Evolutionary conservation across 371 early-diverging fungal species (phyloP), one percentile per base, ranked within the genome.

Genomic region (Syncephalastrum monosporum): DNA sequence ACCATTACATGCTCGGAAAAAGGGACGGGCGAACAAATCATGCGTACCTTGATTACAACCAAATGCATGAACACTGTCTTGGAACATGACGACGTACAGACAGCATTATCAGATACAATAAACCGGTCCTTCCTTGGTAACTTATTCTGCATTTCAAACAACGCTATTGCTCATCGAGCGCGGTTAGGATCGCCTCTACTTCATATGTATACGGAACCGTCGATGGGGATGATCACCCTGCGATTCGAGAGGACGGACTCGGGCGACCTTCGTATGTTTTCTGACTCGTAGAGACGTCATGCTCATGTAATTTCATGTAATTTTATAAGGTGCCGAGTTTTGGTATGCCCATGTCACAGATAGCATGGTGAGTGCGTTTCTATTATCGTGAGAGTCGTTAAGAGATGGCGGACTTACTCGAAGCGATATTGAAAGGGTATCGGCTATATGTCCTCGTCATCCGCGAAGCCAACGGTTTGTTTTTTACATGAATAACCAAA

Each of bases 21-120:
- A 55, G 91, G 91, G 4, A 91, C 90, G 0, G 94, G 94, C 13
- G 94, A 93, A 63, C 92, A 92, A 57, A 89, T 94, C 15, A 83
- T 86, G 77, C 83, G 79, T 24, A 85, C 86, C 0, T 60, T 83
- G 59, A 66, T 94, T 19, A 91, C 91, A 0, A 72, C 65, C 23
- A 72, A 76, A 29, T 81, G 80, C 23, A 75, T 72, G 3, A 75
- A 77, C 2, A 52, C 69, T 4, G 33, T 82, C 0, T 24, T 52
- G 3, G 45, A 60, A 13, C 61, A 71, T 23, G 63, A 72, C 0
- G 74, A 81, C 62, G 56, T 81, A 12, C 64, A 64, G 25, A 17
- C 42, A 25, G 63, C 73, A 7, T 58, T 79, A 41, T 21, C 59
- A 29, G 14, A 70, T 47, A 10, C 57, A 49, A 47, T 74, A 16